Percentiles rank a stretch among this genome's conserved stretches.
Evolutionary conservation across 345 rosid genomes (phyloP).

Genomic region (Eucalyptus pauciflora): DNA sequence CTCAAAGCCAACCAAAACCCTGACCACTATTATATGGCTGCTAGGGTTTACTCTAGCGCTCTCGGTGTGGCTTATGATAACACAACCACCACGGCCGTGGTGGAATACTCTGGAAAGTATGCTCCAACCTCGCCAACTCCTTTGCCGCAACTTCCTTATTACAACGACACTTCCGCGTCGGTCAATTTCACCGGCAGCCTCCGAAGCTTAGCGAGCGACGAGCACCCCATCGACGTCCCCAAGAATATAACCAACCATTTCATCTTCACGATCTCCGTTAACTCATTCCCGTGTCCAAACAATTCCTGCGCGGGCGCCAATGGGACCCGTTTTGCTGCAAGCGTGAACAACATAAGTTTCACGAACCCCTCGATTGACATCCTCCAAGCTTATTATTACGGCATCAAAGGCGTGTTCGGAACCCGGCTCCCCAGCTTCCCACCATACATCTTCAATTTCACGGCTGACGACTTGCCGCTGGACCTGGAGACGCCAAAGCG

Average conservation of each 20-base stretch:
- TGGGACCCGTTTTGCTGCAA: conserved; percentile 13
- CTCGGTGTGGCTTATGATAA: not conserved
- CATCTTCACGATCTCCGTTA: not conserved
- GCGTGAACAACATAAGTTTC: conserved; percentile 38
- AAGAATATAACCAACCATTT: not conserved
- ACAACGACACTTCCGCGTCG: conserved; percentile 6
- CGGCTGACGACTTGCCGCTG: not conserved
- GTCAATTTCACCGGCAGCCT: conserved; percentile 11
- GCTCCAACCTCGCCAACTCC: not conserved
- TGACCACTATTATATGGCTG: conserved; percentile 5
- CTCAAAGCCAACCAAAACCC: conserved; percentile 8
- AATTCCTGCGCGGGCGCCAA: conserved; percentile 10
- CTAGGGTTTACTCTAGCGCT: not conserved
- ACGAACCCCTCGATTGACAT: conserved; percentile 7
- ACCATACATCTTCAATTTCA: not conserved
- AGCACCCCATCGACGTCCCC: conserved; percentile 8
- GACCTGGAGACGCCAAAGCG: not conserved
- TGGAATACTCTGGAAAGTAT: conserved; percentile 4
- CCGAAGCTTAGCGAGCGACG: not conserved
- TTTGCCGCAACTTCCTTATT: conserved; percentile 4
- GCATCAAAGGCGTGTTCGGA: conserved; percentile 7
- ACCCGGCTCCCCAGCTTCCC: conserved; percentile 2
- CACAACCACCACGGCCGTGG: conserved; percentile 1
- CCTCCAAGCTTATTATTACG: conserved; percentile 24
- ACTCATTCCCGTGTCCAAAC: conserved; percentile 12